Evolutionary conservation across 2,329 filamentous ascomycete species (phyloP), one percentile per base, ranked within the genome.

Genomic region (Laburnicola sp.): DNA sequence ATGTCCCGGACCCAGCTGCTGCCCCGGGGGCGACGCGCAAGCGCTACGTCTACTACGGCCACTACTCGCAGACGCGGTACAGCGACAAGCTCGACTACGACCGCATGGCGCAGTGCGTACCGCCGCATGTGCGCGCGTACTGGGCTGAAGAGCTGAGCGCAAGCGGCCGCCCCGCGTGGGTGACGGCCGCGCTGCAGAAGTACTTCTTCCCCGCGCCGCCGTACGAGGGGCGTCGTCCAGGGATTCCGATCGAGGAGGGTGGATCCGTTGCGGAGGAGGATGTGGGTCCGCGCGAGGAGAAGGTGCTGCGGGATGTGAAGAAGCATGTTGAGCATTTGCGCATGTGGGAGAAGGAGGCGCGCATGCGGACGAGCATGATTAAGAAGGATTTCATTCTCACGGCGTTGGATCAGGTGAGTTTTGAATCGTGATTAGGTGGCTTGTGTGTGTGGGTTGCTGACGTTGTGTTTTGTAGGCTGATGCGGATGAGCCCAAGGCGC

Each of bases 51-150:
- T 80, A 79, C 64, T 74, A 69, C 40, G 77, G 77, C n/a, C 65
- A 72, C 48, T 80, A 80, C 66, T 69, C 66, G 9, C 75, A 78
- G 57, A 64, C 60, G 1, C 75, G 77, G 2, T 76, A 70, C 68
- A 71, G 64, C 30, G 77, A 79, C 56, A 74, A 72, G 52, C 63
- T 79, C 1, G 74, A 75, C 48, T 70, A 75, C 50, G 76, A 79
- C 30, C 67, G 68, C 21, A 66, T 76, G 60, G 56, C 52, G 25
- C 60, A 73, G 44, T 48, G 58, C 4, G 71, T 79, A 1, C 74
- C 76, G 2, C 43, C 63, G 22, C 22, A 58, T 0, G 70, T 78
- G 25, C 75, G 71, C 54, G 44, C 64, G 36, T 70, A 70, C 62
- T 75, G 74, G 70, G 75, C 76, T 1, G 57, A 67, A 8, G 61